A percentile compares a stretch with the other conserved stretches of the same genome.
These are phyloP conservation scores for Claviceps cyperi DNA, from an alignment of 2,329 filamentous ascomycete genomes.

Conservation along the genomic window DNA sequence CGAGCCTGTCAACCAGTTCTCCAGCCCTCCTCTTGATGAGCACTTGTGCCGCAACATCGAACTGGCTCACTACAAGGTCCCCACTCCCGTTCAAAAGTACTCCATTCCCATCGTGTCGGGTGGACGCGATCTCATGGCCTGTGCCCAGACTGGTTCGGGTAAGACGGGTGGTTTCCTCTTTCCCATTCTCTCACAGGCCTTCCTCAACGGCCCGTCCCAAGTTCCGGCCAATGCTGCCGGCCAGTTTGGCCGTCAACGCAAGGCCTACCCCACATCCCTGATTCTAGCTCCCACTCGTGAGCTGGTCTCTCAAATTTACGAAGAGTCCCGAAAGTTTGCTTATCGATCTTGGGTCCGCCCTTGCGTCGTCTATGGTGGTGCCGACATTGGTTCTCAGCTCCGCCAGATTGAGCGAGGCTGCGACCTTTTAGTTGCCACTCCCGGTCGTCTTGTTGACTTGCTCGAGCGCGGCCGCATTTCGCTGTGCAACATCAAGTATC, in stretches of 20 bases:
- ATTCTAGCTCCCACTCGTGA: slow-evolving; percentile 96
- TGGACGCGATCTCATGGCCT: slow-evolving; percentile 97
- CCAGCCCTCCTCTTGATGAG: slow-evolving; percentile 87
- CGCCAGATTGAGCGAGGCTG: slow-evolving; percentile 96
- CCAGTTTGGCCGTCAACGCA: slow-evolving; percentile 84
- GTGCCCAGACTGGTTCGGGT: slow-evolving; percentile 97
- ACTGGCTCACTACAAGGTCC: slow-evolving; percentile 85
- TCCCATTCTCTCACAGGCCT: slow-evolving; percentile 96
- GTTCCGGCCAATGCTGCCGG: slow-evolving; percentile 48
- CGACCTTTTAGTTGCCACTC: slow-evolving; percentile 91
- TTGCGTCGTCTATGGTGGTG: slow-evolving; percentile 97
- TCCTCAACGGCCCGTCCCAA: slow-evolving; percentile 69
- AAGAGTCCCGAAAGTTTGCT: slow-evolving; percentile 93
- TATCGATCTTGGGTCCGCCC: slow-evolving; percentile 98
- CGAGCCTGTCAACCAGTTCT: slow-evolving; percentile 80
- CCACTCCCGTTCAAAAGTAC: slow-evolving; percentile 97
- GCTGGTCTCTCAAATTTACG: slow-evolving; percentile 96
- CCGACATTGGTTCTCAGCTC: slow-evolving; percentile 94
- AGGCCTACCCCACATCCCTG: slow-evolving; percentile 91
- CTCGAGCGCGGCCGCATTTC: slow-evolving; percentile 98
- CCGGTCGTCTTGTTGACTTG: slow-evolving; percentile 91
- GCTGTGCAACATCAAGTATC: slow-evolving; percentile 96
- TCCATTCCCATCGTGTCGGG: slow-evolving; percentile 98
- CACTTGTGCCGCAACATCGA: slow-evolving; percentile 89
- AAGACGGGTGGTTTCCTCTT: slow-evolving; percentile 99